These are phyloP conservation scores for Ceratocystis variospora DNA, from an alignment of 2,329 filamentous ascomycete genomes.

Conservation along the genomic window DNA sequence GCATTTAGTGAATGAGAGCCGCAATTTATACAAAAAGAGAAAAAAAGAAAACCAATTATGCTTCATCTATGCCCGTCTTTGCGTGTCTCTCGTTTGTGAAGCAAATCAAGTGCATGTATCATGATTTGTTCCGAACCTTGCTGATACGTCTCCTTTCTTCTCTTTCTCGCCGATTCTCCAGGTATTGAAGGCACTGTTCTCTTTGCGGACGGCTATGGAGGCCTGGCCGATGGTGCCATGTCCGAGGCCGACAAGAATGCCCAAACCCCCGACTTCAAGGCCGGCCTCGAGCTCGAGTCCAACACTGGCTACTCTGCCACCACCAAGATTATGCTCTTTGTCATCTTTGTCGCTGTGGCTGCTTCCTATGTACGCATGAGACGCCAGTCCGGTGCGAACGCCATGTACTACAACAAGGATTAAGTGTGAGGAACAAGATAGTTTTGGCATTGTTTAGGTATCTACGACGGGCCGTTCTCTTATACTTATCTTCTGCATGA, in stretches of 20 bases:
- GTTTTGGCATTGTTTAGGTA: neutral
- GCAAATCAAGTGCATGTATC: neutral
- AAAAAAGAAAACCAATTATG: neutral
- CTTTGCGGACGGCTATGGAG: conserved; percentile 16
- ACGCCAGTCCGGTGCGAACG: conserved; percentile 2
- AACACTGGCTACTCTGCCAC: conserved; percentile 14
- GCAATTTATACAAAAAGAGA: neutral
- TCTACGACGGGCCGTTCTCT: neutral
- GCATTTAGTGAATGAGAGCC: conserved; percentile 6
- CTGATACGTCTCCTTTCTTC: conserved; percentile 12
- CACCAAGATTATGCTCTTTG: conserved; percentile 17
- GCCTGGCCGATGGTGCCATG: conserved; percentile 16
- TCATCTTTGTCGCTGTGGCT: conserved; percentile 16
- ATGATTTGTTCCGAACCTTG: conserved; percentile 2
- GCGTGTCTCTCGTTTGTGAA: conserved; percentile 10
- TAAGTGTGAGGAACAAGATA: neutral
- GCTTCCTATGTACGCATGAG: conserved; percentile 16
- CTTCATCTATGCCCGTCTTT: conserved; percentile 2
- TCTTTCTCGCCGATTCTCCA: conserved; percentile 6
- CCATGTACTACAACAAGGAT: conserved; percentile 13
- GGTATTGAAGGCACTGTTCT: conserved; percentile 16
- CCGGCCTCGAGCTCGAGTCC: neutral
- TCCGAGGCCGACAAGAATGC: conserved; percentile 14
- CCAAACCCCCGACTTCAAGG: conserved; percentile 9
- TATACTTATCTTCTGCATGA: neutral